phyloP scores from a whole-genome alignment of 352 stramenopile genomes.

The Phytophthora niederhauseri region DNA sequence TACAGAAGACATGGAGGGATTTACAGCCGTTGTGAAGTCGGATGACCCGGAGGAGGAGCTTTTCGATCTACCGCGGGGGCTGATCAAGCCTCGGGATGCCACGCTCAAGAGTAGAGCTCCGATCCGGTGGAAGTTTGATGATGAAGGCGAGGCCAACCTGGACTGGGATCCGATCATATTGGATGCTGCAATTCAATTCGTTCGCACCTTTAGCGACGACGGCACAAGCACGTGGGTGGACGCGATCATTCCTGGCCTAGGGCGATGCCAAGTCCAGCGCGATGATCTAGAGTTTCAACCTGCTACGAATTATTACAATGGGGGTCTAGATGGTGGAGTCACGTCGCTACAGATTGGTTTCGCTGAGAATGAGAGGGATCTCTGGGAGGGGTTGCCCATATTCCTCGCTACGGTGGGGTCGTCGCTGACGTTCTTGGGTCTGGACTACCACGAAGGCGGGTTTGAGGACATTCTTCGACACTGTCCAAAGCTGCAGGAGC shows the following conservation, averaged over 20 bases:
- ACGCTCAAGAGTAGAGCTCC: background rate
- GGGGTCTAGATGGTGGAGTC: background rate
- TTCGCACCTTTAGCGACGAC: constrained; percentile 11
- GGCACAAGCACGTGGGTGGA: constrained; percentile 6
- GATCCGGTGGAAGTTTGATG: constrained; percentile 1
- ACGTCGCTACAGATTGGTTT: background rate
- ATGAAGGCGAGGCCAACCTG: background rate
- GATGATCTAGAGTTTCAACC: constrained; percentile 1
- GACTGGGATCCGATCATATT: background rate
- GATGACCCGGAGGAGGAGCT: constrained; percentile 11
- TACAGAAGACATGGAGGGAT: background rate
- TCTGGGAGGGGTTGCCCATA: background rate
- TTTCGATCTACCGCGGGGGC: background rate
- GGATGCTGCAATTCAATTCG: background rate
- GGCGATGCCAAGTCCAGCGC: constrained; percentile 3
- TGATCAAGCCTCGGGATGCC: background rate
- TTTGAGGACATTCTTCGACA: background rate
- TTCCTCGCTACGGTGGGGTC: background rate
- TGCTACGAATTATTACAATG: too few species aligned
- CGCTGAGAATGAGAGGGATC: background rate
- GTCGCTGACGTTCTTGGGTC: background rate
- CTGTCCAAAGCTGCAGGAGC: background rate
- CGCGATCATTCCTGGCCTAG: constrained; percentile 4
- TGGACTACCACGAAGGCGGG: background rate
- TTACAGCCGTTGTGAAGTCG: background rate